phyloP scores from a whole-genome alignment of 441 rosid species.

The Mallotus repandus region DNA sequence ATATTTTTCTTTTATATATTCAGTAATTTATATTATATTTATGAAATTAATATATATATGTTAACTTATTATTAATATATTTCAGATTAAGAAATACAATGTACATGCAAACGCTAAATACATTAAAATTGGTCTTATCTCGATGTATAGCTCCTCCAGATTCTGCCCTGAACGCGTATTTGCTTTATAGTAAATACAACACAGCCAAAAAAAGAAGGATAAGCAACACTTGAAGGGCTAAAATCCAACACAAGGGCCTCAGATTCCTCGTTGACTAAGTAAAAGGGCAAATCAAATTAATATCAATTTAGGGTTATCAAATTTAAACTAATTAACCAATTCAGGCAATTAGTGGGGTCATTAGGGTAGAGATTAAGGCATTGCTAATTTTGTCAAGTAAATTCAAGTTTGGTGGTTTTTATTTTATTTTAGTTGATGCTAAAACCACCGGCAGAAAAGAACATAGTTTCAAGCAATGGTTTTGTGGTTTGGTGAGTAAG shows the following conservation, averaged over 20 bases:
- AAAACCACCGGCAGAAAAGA: conserved; percentile 11
- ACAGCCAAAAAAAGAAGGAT: too few relatives aligned
- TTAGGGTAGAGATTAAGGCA: background rate
- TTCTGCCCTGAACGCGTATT: background rate
- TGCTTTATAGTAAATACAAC: background rate
- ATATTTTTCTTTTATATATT: too few relatives aligned
- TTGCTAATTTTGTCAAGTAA: background rate
- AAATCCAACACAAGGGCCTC: background rate
- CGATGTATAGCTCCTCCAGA: background rate
- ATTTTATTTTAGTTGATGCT: too few relatives aligned
- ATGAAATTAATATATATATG: too few relatives aligned
- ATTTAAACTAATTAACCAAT: background rate
- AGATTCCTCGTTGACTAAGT: conserved; percentile 4
- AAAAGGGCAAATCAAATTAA: background rate
- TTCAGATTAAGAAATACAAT: too few relatives aligned
- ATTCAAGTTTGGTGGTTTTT: background rate
- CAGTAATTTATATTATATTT: too few relatives aligned
- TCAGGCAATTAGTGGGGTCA: background rate
- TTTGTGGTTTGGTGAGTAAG: background rate
- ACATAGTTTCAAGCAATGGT: background rate
- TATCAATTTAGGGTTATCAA: background rate
- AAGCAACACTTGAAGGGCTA: background rate
- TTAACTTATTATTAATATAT: too few relatives aligned
- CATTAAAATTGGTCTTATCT: background rate
- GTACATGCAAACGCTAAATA: too few relatives aligned